Conservation (phyloP, 805 yeast genomes). For the Kodamaea laetipori region DNA sequence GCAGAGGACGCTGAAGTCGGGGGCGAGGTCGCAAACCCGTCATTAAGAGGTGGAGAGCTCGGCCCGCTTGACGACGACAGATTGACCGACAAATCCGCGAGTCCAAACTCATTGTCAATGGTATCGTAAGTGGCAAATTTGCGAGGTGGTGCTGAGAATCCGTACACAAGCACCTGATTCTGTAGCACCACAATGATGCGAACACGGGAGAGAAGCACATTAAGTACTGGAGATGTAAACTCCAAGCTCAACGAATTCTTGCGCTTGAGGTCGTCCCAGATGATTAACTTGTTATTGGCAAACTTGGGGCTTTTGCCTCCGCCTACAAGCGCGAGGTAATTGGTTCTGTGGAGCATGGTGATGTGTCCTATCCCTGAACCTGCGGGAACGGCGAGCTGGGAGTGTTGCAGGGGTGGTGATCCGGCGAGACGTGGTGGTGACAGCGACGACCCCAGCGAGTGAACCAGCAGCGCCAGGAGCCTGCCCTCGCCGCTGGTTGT, state of each 20-base stretch:
- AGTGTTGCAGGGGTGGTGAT: constrained; percentile 4
- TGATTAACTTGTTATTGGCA: constrained; percentile 75
- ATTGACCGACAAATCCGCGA: constrained; percentile 56
- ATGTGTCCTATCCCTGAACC: constrained; percentile 71
- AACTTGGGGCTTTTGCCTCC: constrained; percentile 82
- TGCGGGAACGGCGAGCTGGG: not conserved
- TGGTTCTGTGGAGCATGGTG: constrained; percentile 85
- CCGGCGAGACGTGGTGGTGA: constrained; percentile 18
- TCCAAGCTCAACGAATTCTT: constrained; percentile 72
- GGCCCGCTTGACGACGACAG: constrained; percentile 14
- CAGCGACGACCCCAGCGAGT: constrained; percentile 7
- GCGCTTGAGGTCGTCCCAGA: constrained; percentile 90
- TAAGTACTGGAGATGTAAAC: constrained; percentile 72
- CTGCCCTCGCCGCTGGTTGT: constrained; percentile 20
- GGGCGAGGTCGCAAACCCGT: constrained; percentile 8
- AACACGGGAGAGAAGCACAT: constrained; percentile 73
- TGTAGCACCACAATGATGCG: constrained; percentile 72
- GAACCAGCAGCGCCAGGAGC: constrained; percentile 25
- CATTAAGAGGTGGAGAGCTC: constrained; percentile 6
- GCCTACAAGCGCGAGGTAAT: constrained; percentile 86
- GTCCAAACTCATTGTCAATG: constrained; percentile 59
- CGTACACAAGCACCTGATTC: constrained; percentile 70
- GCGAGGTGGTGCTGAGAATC: constrained; percentile 79
- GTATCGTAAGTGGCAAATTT: constrained; percentile 67
- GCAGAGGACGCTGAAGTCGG: constrained; percentile 12